Evolutionary conservation across 768 basidiomycete genomes (phyloP), one percentile per base, ranked within the genome.

Genomic region (Naganishia antarctica): DNA sequence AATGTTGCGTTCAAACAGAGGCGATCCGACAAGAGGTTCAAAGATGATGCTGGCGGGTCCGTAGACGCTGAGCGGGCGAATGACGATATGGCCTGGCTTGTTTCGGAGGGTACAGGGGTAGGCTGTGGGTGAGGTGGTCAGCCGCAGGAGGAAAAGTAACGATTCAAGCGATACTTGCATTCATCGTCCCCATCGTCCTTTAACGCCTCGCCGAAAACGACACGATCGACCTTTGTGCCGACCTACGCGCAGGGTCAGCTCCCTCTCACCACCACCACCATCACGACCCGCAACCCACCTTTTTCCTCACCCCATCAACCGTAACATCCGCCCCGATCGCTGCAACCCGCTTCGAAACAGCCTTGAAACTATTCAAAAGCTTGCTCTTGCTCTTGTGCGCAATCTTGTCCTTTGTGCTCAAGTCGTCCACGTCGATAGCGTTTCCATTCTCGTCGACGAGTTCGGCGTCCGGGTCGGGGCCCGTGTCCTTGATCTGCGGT

Each of bases 271-370:
- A 34, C 50, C n/a, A n/a, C n/a, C n/a, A n/a, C n/a, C n/a, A n/a
- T n/a, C n/a, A n/a, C n/a, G 18, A 15, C 34, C 1, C 11, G 15
- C n/a, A 41, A 70, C 75, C 61, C 45, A 76, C 77, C 69, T 74
- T 71, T 67, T 76, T 72, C 67, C 68, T 70, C 11, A 68, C 67
- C 7, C 77, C 78, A 61, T 79, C 77, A 43, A 80, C 73, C 25
- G 74, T 70, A 11, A 79, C 79, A 66, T 79, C 78, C 0, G 75
- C 78, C 4, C 72, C 61, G 70, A 80, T 76, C 28, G 69, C 73
- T 0, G 79, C 79, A 46, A 75, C 75, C 66, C 77, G 78, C 68
- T 77, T 78, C 8, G 76, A 75, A 9, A 74, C 65, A 18, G 67
- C 68, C 46, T 70, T 69, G 68, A 79, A 75, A 9, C 71, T 73